Conservation (phyloP, 2,329 filamentous ascomycete genomes). For the Didymella exigua region DNA sequence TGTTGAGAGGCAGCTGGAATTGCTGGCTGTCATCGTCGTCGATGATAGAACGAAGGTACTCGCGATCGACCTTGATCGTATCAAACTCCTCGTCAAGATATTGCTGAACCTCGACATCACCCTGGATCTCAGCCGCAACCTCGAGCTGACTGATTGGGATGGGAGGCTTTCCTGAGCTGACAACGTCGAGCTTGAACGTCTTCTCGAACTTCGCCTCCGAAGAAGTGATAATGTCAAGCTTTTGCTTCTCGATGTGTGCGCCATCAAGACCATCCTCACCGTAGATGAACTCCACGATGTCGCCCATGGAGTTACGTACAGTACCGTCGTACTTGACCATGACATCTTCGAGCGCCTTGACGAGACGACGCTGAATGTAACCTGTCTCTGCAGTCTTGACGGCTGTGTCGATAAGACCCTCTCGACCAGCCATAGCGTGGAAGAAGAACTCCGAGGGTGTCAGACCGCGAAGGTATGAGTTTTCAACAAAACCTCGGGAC, state of each 20-base stretch:
- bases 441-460: slow-evolving; percentile 99
- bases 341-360: slow-evolving; percentile 97
- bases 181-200: slow-evolving; percentile 85
- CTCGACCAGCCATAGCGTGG: slow-evolving; percentile 99
- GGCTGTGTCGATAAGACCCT: slow-evolving; percentile 98
- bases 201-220: slow-evolving; percentile 78
- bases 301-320: slow-evolving; percentile 93
- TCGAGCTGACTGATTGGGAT: slow-evolving; percentile 76
- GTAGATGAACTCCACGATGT: slow-evolving; percentile 96
- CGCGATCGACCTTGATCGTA: slow-evolving; percentile 73
- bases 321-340: slow-evolving; percentile 98
- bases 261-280: slow-evolving; percentile 97
- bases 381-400: slow-evolving; percentile 99
- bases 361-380: slow-evolving; percentile 97
- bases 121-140: slow-evolving; percentile 82
- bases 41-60: slow-evolving; percentile 69
- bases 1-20: slow-evolving; percentile 91
- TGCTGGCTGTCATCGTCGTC: slow-evolving; percentile 77
- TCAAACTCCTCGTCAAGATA: slow-evolving; percentile 90
- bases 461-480: slow-evolving; percentile 94
- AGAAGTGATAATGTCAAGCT: slow-evolving; percentile 82
- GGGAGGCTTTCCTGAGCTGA: slow-evolving; percentile 69
- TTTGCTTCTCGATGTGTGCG: slow-evolving; percentile 90
- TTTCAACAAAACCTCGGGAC: slow-evolving; percentile 96
- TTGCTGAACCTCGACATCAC: slow-evolving; percentile 84